These are phyloP conservation scores for Filosporella fistucella DNA, from an alignment of 495 filamentous ascomycete species.

Conservation along the genomic window DNA sequence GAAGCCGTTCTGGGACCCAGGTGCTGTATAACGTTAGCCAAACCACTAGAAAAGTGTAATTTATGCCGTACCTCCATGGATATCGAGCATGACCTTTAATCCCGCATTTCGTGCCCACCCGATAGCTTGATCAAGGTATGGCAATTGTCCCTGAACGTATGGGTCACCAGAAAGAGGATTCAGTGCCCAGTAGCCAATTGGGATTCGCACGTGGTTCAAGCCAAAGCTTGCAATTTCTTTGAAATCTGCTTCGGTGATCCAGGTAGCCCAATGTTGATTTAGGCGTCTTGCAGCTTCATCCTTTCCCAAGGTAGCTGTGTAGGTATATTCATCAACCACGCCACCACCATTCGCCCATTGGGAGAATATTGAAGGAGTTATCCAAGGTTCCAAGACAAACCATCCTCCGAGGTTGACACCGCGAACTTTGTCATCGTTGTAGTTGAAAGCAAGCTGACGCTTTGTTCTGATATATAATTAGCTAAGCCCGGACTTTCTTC, in stretches of 20 bases:
- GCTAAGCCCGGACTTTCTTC: background rate
- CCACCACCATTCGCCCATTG: constrained; percentile 28
- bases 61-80: constrained; percentile 57
- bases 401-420: constrained; percentile 58
- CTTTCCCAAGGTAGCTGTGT: constrained; percentile 45
- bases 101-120: constrained; percentile 60
- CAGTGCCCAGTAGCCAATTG: constrained; percentile 76
- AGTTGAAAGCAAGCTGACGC: constrained; percentile 29
- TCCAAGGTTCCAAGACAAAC: constrained; percentile 56
- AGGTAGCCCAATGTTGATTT: constrained; percentile 54
- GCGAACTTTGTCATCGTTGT: constrained; percentile 40
- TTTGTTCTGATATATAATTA: constrained; percentile 12
- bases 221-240: constrained; percentile 58
- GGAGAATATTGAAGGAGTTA: constrained; percentile 60
- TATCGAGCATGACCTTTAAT: constrained; percentile 64
- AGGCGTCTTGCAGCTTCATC: constrained; percentile 42
- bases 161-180: constrained; percentile 55
- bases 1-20: constrained; percentile 79
- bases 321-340: constrained; percentile 62
- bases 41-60: background rate
- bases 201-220: constrained; percentile 74
- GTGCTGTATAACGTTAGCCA: constrained; percentile 36
- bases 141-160: constrained; percentile 69
- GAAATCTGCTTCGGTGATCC: constrained; percentile 66
- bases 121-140: constrained; percentile 61